Evolutionary conservation across 1,284 basidiomycete genomes (phyloP).

Genomic region (Hypsizygus ulmarius): DNA sequence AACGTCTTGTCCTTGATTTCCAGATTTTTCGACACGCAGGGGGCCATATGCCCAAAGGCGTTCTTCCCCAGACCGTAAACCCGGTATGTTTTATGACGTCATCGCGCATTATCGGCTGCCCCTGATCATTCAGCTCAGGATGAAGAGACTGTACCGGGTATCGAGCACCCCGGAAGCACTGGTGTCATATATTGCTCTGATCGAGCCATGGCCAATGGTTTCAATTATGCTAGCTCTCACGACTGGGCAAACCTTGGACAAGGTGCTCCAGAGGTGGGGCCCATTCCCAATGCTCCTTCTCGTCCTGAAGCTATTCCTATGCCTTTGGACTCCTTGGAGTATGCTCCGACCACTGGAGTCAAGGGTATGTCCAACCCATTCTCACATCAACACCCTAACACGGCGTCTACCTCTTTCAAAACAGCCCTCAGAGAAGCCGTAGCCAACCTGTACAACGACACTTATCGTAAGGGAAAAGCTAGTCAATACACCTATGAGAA

Average conservation of each 20-base stretch:
- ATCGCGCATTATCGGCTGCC: constrained; percentile 4
- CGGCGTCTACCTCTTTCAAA: constrained; percentile 8
- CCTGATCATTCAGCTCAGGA: constrained; percentile 40
- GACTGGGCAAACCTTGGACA: constrained; percentile 84
- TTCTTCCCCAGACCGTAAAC: constrained; percentile 66
- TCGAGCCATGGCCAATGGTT: constrained; percentile 86
- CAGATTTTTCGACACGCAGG: constrained; percentile 70
- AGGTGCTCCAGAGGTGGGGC: constrained; percentile 87
- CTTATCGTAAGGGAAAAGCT: constrained; percentile 76
- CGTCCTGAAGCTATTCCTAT: constrained; percentile 65
- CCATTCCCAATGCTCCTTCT: constrained; percentile 70
- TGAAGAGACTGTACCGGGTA: constrained; percentile 82
- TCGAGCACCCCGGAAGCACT: constrained; percentile 73
- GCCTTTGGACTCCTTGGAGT: constrained; percentile 80
- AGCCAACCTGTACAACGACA: constrained; percentile 83
- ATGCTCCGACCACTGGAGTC: constrained; percentile 91
- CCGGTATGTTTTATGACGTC: constrained; percentile 43
- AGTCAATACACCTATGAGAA: constrained; percentile 91
- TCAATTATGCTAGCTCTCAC: constrained; percentile 71
- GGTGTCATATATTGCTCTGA: constrained; percentile 89
- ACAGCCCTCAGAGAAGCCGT: constrained; percentile 69
- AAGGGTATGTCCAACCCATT: constrained; percentile 49
- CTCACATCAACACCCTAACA: background rate
- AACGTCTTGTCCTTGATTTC: background rate
- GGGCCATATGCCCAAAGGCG: constrained; percentile 63